These are phyloP conservation scores for Aspergillus amoenus DNA, from an alignment of 2,329 filamentous ascomycete genomes.

Conservation along the genomic window DNA sequence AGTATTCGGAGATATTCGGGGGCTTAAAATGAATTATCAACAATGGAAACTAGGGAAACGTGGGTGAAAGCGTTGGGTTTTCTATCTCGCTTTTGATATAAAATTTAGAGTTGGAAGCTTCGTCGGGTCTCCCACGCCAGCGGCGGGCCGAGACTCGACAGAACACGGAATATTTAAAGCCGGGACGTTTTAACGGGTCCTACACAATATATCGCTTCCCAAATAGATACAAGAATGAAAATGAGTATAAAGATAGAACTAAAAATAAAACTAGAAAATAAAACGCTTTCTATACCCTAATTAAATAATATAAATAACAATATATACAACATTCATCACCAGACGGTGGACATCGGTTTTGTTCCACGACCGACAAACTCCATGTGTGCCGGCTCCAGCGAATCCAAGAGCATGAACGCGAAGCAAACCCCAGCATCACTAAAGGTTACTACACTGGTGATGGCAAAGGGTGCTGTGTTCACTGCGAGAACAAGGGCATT, in stretches of 20 bases:
- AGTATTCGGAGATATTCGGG: too few relatives aligned
- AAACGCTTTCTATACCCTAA: conserved; percentile 19
- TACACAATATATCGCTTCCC: neutral
- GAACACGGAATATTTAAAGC: neutral
- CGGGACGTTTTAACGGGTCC: too few relatives aligned
- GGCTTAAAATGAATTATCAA: neutral
- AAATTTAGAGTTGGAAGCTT: neutral
- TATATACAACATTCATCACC: conserved; percentile 22
- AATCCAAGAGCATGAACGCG: neutral
- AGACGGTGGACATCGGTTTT: conserved; percentile 3
- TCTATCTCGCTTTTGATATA: neutral
- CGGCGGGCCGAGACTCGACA: neutral
- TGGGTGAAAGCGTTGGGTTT: neutral
- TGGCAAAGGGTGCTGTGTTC: conserved; percentile 7
- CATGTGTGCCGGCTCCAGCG: neutral
- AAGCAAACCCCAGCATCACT: conserved; percentile 18
- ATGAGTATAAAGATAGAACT: neutral
- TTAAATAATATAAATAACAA: conserved; percentile 20
- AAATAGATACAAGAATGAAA: neutral
- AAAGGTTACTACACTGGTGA: conserved; percentile 20
- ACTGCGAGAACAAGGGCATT: conserved; percentile 8
- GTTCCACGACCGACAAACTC: neutral
- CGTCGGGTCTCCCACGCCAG: neutral
- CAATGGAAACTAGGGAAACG: neutral
- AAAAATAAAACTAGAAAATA: conserved; percentile 3